A percentile compares a stretch with the other conserved stretches of the same genome.
Conservation (phyloP, 495 filamentous ascomycete genomes). For the Penicillium turbatum region DNA sequence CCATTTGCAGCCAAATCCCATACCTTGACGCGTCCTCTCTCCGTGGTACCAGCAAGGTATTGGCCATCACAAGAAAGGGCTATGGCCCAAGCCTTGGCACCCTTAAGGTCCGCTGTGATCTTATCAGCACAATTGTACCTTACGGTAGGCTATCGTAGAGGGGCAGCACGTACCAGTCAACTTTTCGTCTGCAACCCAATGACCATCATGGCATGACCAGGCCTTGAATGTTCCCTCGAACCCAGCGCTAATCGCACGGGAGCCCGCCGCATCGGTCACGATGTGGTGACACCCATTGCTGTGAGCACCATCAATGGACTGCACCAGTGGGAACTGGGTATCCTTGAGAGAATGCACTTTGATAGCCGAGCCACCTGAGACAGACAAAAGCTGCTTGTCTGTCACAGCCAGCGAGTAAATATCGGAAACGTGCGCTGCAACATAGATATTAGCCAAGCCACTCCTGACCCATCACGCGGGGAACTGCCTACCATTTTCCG, state of each 20-base stretch:
- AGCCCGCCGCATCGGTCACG: conserved; percentile 61
- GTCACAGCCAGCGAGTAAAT: conserved; percentile 90
- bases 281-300: conserved; percentile 87
- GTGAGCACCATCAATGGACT: conserved; percentile 73
- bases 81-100: conserved; percentile 75
- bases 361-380: conserved; percentile 74
- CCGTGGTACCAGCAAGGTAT: conserved; percentile 75
- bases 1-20: conserved; percentile 64
- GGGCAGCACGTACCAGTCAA: conserved; percentile 37
- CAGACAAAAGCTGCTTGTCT: conserved; percentile 68
- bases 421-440: conserved; percentile 74
- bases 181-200: conserved; percentile 50
- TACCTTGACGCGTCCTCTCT: conserved; percentile 80
- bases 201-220: conserved; percentile 59
- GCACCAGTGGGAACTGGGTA: conserved; percentile 66
- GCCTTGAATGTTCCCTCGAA: conserved; percentile 83
- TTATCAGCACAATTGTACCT: conserved; percentile 5
- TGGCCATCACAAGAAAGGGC: conserved; percentile 76
- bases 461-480: not conserved
- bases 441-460: conserved; percentile 17
- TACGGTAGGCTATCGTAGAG: not conserved
- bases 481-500: conserved; percentile 67
- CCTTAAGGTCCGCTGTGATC: conserved; percentile 16
- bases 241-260: conserved; percentile 71
- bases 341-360: conserved; percentile 69